Evolutionary conservation across 257 asterid species (phyloP).

Genomic region (Petunia axillaris): DNA sequence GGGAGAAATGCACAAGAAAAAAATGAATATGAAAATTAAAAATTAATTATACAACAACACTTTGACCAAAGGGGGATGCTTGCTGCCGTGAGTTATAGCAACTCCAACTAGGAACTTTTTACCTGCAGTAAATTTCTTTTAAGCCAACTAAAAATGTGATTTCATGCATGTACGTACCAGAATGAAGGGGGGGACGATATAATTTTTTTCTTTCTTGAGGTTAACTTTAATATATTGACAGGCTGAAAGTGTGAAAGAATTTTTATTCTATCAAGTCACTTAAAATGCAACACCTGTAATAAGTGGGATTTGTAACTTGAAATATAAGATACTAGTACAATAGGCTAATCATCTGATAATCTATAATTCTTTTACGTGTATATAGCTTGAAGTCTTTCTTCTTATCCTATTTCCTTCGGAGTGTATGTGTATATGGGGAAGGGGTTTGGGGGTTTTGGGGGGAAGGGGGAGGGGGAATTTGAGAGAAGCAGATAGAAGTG

Average conservation of each 20-base stretch:
- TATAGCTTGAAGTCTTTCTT: background rate
- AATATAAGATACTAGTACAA: background rate
- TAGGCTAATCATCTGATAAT: background rate
- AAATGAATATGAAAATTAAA: background rate
- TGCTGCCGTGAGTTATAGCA: background rate
- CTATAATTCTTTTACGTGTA: background rate
- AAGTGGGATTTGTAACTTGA: background rate
- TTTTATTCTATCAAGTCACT: background rate
- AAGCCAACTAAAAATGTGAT: background rate
- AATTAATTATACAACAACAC: background rate
- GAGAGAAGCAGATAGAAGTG: background rate
- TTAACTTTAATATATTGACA: background rate
- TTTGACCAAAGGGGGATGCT: background rate
- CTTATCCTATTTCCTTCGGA: background rate
- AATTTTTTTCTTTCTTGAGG: background rate
- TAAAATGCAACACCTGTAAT: background rate
- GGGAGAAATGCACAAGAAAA: background rate
- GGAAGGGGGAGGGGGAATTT: background rate
- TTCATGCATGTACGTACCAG: background rate
- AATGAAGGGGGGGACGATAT: background rate
- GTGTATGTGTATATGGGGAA: background rate
- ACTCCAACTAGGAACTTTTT: constrained; percentile 15
- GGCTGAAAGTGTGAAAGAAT: background rate
- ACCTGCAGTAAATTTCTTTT: constrained; percentile 11
- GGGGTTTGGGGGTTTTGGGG: too few species aligned